Base-by-base conservation (phyloP, 108 stramenopile species). In the Nitzschia putrida region DNA sequence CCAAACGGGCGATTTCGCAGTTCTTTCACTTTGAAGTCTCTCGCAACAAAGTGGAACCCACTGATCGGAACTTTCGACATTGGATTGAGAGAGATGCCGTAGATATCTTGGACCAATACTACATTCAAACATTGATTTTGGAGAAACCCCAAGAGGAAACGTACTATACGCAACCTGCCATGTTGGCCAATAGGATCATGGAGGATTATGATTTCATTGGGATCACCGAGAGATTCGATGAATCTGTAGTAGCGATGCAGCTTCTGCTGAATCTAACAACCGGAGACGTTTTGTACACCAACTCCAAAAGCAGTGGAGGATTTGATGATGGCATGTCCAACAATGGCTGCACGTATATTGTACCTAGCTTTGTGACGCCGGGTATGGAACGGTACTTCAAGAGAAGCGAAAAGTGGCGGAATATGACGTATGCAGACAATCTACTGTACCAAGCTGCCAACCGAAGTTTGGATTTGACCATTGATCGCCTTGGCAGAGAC, bases 151-250 rank as follows among this genome's bases (percentile, higher is more conserved):
- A 9, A 2, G 29, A 64, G 4, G n/a, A 49, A 49, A 18, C 18
- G 6, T 18, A 38, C n/a, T 47, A 40, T 34, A 9, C 47, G 8
- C 23, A 72, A 21, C 59, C 64, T 49, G 45, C 44, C 9, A 11
- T 18, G 21, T 21, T 61, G 0, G 78, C 68, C 25, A 18, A 66
- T 1, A 52, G 73, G 3, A 74, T 77, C 57, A 20, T 83, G 40
- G 16, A 79, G 16, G 59, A 66, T 7, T 83, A 83, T 59, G 73
- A 86, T 68, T 83, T 83, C 37, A 79, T 86, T 63, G 81, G 54
- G 12, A 59, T 86, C 5, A 80, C 56, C 7, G 82, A 83, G 66
- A 72, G 85, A 13, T 75, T 86, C 77, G 80, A 86, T 29, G 85
- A 86, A 38, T 69, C 71, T 18, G 40, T 79, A 54, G 77, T 86